phyloP scores from a whole-genome alignment of 1,284 basidiomycete species.

The Leccinum subrobustum region DNA sequence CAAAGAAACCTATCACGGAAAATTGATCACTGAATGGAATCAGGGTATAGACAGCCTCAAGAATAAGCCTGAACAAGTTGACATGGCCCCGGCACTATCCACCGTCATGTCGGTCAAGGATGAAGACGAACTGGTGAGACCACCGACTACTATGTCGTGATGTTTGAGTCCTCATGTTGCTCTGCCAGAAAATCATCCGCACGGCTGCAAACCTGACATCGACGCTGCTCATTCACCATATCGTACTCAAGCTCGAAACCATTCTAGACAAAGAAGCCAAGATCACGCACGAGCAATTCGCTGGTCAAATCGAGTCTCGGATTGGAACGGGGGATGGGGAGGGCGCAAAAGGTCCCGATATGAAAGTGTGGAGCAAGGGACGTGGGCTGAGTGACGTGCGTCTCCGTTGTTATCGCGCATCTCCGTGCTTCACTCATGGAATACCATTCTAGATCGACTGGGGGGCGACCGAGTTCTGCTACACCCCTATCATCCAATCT shows the following conservation, averaged over 20 bases:
- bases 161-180: neutral
- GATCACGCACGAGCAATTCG: conserved; percentile 85
- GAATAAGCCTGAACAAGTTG: conserved; percentile 70
- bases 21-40: conserved; percentile 80
- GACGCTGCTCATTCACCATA: conserved; percentile 83
- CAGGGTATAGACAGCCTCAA: conserved; percentile 51
- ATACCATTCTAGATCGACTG: conserved; percentile 70
- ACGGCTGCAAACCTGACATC: conserved; percentile 81
- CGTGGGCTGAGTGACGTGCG: conserved; percentile 64
- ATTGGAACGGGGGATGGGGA: conserved; percentile 82
- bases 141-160: neutral
- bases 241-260: conserved; percentile 85
- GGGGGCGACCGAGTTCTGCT: conserved; percentile 87
- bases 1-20: conserved; percentile 81
- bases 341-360: conserved; percentile 76
- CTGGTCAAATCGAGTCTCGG: conserved; percentile 81
- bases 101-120: conserved; percentile 87
- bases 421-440: conserved; percentile 6
- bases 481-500: conserved; percentile 94
- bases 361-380: conserved; percentile 86
- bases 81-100: conserved; percentile 78
- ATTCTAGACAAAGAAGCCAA: conserved; percentile 91
- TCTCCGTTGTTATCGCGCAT: conserved; percentile 1
- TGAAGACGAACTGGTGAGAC: conserved; percentile 81
- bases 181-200: conserved; percentile 68